Percentiles rank a stretch among this genome's conserved stretches.
Evolutionary conservation across 176 grass and related monocot genomes (phyloP).

Genomic region (Eremochloa ophiuroides): DNA sequence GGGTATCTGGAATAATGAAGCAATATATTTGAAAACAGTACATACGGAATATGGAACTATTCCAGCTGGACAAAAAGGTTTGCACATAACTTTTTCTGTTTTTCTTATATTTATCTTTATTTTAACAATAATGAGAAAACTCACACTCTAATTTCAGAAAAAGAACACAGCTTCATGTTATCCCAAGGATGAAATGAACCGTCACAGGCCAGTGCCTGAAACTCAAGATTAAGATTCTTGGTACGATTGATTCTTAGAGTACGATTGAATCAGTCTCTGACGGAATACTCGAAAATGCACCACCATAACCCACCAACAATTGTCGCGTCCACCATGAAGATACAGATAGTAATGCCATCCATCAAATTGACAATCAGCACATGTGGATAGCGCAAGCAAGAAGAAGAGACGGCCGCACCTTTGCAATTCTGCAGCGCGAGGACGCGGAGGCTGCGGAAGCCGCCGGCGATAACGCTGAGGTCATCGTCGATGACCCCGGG

Average conservation of each 20-base stretch:
- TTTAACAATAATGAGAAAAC: background rate
- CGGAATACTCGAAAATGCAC: background rate
- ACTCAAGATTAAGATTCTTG: too few relatives aligned
- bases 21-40: background rate
- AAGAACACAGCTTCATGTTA: background rate
- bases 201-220: background rate
- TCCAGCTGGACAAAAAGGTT: background rate
- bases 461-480: constrained; percentile 36
- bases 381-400: background rate
- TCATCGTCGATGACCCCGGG: constrained; percentile 66
- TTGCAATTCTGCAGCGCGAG: constrained; percentile 66
- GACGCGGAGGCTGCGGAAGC: constrained; percentile 41
- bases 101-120: background rate
- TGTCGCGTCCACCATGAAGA: background rate
- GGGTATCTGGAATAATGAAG: background rate
- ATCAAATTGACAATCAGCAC: background rate
- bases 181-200: background rate
- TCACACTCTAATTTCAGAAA: background rate
- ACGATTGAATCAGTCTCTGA: background rate
- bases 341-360: background rate
- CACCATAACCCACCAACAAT: background rate
- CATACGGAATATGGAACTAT: background rate
- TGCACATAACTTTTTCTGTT: background rate
- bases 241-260: too few relatives aligned
- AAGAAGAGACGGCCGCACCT: constrained; percentile 42